These are phyloP conservation scores for Myxozyma melibiosi DNA, from an alignment of 805 yeast genomes.

Conservation along the genomic window DNA sequence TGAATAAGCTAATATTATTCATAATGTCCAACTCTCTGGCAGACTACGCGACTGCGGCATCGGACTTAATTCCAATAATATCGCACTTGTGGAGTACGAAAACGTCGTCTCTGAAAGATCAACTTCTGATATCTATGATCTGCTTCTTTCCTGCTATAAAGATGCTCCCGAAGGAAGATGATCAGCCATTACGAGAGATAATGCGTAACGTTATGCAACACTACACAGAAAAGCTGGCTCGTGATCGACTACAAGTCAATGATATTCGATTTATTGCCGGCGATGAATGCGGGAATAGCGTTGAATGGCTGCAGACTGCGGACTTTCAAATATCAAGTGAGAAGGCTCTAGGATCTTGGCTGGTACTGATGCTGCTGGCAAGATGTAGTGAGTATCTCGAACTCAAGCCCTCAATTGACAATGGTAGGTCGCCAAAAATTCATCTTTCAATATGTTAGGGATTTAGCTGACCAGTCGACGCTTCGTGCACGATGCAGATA, in stretches of 20 bases:
- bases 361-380: conserved; percentile 21
- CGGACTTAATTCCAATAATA: conserved; percentile 5
- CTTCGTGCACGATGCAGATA: too few relatives aligned
- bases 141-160: conserved; percentile 14
- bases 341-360: conserved; percentile 12
- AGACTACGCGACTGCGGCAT: background rate
- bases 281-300: background rate
- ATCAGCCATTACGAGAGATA: conserved; percentile 4
- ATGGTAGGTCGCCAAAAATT: background rate
- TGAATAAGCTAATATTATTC: conserved; percentile 12
- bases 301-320: conserved; percentile 6
- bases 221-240: conserved; percentile 6
- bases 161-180: background rate
- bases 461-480: too few relatives aligned
- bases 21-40: background rate
- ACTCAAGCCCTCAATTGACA: background rate
- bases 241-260: conserved; percentile 20
- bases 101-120: conserved; percentile 14
- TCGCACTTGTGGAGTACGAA: conserved; percentile 18
- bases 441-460: too few relatives aligned
- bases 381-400: conserved; percentile 5
- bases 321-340: conserved; percentile 14
- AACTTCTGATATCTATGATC: conserved; percentile 11
- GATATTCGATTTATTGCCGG: conserved; percentile 7
- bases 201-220: conserved; percentile 12